Evolutionary conservation across 2,329 filamentous ascomycete species (phyloP).

Genomic region (Aspergillus sp.): DNA sequence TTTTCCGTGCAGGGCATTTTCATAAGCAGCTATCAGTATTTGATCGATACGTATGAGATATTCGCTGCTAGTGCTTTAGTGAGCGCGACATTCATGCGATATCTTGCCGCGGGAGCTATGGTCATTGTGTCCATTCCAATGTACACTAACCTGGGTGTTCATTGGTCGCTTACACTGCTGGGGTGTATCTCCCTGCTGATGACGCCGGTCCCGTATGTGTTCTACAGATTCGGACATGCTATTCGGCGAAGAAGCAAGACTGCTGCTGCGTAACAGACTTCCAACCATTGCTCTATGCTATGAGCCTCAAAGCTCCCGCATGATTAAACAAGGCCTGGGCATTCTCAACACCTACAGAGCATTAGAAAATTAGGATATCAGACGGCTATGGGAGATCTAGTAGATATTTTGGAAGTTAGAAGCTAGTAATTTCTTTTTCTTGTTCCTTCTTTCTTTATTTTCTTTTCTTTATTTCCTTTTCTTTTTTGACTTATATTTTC

Average conservation of each 20-base stretch:
- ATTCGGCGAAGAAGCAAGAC: constrained; percentile 20
- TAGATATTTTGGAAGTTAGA: too few species aligned
- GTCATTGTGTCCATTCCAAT: constrained; percentile 36
- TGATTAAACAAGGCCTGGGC: neutral
- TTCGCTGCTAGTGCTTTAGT: constrained; percentile 53
- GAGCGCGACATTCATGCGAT: constrained; percentile 43
- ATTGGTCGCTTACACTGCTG: constrained; percentile 46
- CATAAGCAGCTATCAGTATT: constrained; percentile 56
- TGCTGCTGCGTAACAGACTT: neutral
- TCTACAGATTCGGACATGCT: constrained; percentile 33
- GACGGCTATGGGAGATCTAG: too few species aligned
- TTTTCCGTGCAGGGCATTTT: constrained; percentile 53
- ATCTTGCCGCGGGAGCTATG: constrained; percentile 41
- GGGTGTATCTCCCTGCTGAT: constrained; percentile 40
- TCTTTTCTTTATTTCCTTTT: too few species aligned
- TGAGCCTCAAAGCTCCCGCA: too few species aligned
- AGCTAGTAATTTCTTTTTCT: too few species aligned
- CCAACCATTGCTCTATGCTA: too few species aligned
- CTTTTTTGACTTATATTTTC: too few species aligned
- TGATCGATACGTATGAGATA: constrained; percentile 58
- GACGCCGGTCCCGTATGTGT: constrained; percentile 48
- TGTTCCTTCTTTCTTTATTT: too few species aligned
- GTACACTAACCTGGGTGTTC: constrained; percentile 42
- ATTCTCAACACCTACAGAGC: neutral
- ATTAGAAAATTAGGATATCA: too few species aligned